Evolutionary conservation across 2,329 filamentous ascomycete species (phyloP).

Genomic region (Tympanopsis confertula): DNA sequence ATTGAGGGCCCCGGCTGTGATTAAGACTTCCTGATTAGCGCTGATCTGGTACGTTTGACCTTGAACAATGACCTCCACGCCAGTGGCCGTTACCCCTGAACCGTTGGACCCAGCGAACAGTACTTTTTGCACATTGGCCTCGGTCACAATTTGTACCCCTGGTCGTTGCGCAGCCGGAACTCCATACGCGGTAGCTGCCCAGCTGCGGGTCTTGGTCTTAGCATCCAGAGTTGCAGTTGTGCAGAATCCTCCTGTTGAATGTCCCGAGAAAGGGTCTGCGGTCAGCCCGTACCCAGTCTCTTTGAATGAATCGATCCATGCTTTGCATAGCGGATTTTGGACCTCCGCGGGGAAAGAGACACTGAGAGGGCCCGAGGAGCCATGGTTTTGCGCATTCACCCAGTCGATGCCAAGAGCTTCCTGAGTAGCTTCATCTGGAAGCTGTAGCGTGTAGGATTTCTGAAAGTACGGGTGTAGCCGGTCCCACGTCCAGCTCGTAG

Average conservation of each 20-base stretch:
- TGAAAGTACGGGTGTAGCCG: slow-evolving; percentile 18
- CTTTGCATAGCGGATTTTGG: slow-evolving; percentile 4
- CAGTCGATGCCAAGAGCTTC: slow-evolving; percentile 7
- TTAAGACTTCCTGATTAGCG: slow-evolving; percentile 16
- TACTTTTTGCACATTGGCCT: too few relatives aligned
- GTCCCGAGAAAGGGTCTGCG: slow-evolving; percentile 5
- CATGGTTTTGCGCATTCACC: slow-evolving; percentile 4
- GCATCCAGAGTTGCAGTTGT: slow-evolving; percentile 5
- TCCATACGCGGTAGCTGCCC: slow-evolving; percentile 9
- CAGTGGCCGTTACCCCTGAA: not conserved
- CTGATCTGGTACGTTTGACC: slow-evolving; percentile 7
- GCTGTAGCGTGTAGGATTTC: slow-evolving; percentile 19
- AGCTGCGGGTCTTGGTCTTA: slow-evolving; percentile 4
- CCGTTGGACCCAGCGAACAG: not conserved
- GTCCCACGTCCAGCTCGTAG: slow-evolving; percentile 21
- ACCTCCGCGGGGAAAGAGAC: slow-evolving; percentile 5
- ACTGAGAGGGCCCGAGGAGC: slow-evolving; percentile 5
- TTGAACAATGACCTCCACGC: slow-evolving; percentile 2
- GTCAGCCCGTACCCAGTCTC: slow-evolving; percentile 4
- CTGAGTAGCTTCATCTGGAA: slow-evolving; percentile 1
- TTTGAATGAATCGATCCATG: slow-evolving; percentile 6
- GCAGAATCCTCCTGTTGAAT: slow-evolving; percentile 2
- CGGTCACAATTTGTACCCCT: slow-evolving; percentile 10
- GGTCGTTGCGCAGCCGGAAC: slow-evolving; percentile 5
- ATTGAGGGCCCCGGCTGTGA: slow-evolving; percentile 23